Percentiles rank a stretch among this genome's conserved stretches.
Conservation (phyloP, 2,329 filamentous ascomycete genomes). For the Trichoderma sp. region DNA sequence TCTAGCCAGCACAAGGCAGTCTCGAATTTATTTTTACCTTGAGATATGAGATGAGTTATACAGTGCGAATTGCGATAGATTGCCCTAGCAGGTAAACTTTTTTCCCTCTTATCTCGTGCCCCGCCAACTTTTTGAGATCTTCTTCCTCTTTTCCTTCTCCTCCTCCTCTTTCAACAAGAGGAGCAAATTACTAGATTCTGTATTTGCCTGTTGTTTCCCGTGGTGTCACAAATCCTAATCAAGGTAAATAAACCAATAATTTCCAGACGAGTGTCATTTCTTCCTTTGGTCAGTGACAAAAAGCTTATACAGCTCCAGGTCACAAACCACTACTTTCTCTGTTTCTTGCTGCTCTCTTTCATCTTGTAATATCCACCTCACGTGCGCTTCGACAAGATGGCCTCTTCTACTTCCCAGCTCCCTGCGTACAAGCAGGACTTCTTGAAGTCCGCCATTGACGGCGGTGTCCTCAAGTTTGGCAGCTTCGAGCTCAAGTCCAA, state of each 20-base stretch:
- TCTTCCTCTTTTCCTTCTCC: neutral
- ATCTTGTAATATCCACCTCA: neutral
- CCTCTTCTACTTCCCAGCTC: conserved; percentile 40
- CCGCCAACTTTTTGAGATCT: neutral
- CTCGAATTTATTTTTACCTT: neutral
- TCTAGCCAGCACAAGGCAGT: neutral
- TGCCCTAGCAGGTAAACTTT: neutral
- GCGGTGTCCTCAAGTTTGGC: conserved; percentile 76
- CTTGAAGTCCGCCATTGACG: conserved; percentile 66
- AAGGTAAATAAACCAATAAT: neutral
- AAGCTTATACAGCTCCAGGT: conserved; percentile 6
- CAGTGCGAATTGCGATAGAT: neutral
- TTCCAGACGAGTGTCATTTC: neutral
- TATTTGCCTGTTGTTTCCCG: neutral
- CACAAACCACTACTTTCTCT: neutral
- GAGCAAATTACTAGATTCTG: neutral
- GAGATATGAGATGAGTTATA: neutral
- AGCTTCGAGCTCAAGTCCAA: conserved; percentile 90
- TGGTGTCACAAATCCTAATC: neutral
- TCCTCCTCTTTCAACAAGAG: neutral
- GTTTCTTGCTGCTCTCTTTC: neutral
- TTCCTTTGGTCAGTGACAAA: neutral
- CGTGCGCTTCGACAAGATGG: conserved; percentile 36
- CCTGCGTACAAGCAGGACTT: conserved; percentile 71
- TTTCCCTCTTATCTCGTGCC: neutral